Base-by-base conservation (phyloP, 352 stramenopile species). In the Phytophthora kernoviae region DNA sequence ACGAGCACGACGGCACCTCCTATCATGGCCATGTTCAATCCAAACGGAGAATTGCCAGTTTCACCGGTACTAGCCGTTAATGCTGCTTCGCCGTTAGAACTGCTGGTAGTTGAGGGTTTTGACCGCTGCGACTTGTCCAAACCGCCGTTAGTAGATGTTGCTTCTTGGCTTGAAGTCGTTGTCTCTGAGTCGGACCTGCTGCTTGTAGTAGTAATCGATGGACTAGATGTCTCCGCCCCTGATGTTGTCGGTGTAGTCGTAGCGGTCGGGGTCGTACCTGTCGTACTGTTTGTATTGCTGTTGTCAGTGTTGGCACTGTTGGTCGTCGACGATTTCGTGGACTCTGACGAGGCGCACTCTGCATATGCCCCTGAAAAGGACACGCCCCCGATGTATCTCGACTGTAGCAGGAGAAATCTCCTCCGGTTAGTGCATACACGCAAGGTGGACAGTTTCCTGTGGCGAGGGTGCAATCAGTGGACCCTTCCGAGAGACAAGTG, bases 401-500 rank as follows among this genome's bases (percentile, higher is more conserved):
- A 41, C 56, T 75, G 62, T 91, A 93, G 76, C 84, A 93, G 17
- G 81, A 91, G 59, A 74, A 88, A 49, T 72, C 68, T 3, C 79
- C 81, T 18, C 79, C 75, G 2, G 71, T 68, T 32, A 90, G 79
- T 17, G 62, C 57, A 61, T 93, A 93, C 62, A 93, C 71, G 42
- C 84, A 93, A 2, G 78, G 70, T 7, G 84, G 84, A 42, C 84
- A 93, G 9, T 26, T 55, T 24, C 37, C 61, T 4, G 59, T 78
- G 17, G 59, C 36, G 27, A 81, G 73, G 27, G 77, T 67, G 54
- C 83, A 92, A 36, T 73, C 58, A 27, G 66, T 81, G 12, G 75
- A 69, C n/a, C 83, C 83, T 22, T 88, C 75, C 5, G 75, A 73
- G 26, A 90, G 49, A 72, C 83, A 92, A 7, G 52, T 58, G 17